Evolutionary conservation across 106 monocot species (phyloP), one percentile per base, ranked within the genome.

Genomic region (Acorus calamus): DNA sequence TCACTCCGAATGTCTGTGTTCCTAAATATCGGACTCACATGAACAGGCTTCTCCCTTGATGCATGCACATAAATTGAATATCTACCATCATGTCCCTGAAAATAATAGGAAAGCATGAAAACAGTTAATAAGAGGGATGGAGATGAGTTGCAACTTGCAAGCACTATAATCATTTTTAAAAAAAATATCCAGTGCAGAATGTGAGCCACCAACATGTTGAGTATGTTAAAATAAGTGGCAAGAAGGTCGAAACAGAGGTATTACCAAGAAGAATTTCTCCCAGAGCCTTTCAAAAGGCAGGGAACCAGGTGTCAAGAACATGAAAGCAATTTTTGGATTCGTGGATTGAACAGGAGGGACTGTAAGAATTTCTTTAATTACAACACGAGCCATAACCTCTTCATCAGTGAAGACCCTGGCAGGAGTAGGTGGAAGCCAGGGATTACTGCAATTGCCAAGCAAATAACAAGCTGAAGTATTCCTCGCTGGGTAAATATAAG

Each of bases 21-120:
- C 66, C 65, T 60, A 61, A 98, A 98, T 62, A 91, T 57, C 8
- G 82, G 56, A 65, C 86, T 87, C 66, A 57, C 72, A 71, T 88
- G 91, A 63, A 75, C 64, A 57, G 87, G 77, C 50, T 79, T 88
- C 61, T 85, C 88, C 53, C 71, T 84, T 63, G 96, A 91, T 63
- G 87, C 87, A 74, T 98, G 96, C 53, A 98, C 75, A 75, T 98
- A 98, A 59, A 98, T 85, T 50, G 96, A 88, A 59, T 71, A 98
- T 72, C 83, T 83, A 56, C 57, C 96, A 63, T 88, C 91, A 81
- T 91, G 80, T 3, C 91, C 96, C 96, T 98, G 74, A 44, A 60
- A 54, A 49, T 14, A 61, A 11, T 67, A 11, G 56, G 49, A 55
- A 67, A 58, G 8, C 11, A 55, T 51, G 4, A 41, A 4, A 13